These are phyloP conservation scores for Rhodotorula graminis DNA, from an alignment of 768 basidiomycete genomes.

Conservation along the genomic window DNA sequence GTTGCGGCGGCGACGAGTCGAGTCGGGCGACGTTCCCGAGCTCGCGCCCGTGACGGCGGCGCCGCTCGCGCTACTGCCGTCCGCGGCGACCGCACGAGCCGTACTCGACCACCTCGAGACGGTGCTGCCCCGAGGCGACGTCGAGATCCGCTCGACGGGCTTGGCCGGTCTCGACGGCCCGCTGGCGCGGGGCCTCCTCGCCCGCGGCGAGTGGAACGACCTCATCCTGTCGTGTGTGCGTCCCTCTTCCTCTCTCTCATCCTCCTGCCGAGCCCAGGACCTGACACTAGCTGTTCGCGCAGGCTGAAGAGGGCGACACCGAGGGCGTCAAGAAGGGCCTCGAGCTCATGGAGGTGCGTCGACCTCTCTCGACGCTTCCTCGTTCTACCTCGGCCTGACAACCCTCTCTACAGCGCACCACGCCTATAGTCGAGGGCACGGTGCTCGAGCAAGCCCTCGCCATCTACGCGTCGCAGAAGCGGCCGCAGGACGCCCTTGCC, in stretches of 20 bases:
- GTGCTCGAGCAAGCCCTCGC: slow-evolving; percentile 54
- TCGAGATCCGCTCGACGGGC: too few relatives aligned
- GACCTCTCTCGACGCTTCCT: not conserved
- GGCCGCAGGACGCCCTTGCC: slow-evolving; percentile 53
- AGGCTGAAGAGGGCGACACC: slow-evolving; percentile 56
- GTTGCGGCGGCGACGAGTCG: not conserved
- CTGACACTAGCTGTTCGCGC: not conserved
- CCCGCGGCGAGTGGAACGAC: slow-evolving; percentile 56
- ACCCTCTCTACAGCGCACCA: slow-evolving; percentile 49
- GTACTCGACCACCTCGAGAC: not conserved
- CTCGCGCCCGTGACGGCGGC: not conserved
- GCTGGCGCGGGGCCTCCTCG: slow-evolving; percentile 54
- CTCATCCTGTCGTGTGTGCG: slow-evolving; percentile 57
- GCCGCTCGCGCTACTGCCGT: not conserved
- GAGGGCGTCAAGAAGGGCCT: slow-evolving; percentile 55
- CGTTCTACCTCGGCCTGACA: not conserved
- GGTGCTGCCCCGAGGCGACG: not conserved
- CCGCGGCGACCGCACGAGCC: not conserved
- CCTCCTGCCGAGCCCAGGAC: not conserved
- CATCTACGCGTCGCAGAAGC: slow-evolving; percentile 53
- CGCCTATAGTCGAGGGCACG: slow-evolving; percentile 51
- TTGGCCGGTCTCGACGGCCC: not conserved
- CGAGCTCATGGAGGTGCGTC: slow-evolving; percentile 54
- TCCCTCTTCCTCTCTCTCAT: slow-evolving; percentile 3
- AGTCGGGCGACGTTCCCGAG: too few relatives aligned